A percentile compares a stretch with the other conserved stretches of the same genome.
Evolutionary conservation across 257 asterid genomes (phyloP).

Genomic region (Solanum pinnatisectum): DNA sequence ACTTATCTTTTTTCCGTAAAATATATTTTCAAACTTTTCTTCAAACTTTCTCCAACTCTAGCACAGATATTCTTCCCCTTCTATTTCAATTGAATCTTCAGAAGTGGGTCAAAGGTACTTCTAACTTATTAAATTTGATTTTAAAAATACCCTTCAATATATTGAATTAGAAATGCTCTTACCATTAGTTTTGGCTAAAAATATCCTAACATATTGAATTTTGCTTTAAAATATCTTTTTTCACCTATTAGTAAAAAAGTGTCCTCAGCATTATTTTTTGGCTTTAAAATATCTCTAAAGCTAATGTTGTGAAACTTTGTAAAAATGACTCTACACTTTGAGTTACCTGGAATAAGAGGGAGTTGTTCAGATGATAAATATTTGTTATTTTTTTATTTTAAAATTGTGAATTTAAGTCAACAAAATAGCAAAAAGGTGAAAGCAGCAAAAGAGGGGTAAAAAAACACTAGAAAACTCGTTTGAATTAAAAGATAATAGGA

Average conservation of each 20-base stretch:
- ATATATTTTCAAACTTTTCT: background rate
- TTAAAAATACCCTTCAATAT: background rate
- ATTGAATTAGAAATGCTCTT: background rate
- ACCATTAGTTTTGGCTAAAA: background rate
- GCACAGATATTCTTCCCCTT: background rate
- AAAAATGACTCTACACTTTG: background rate
- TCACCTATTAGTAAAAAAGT: background rate
- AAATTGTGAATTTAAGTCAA: no score
- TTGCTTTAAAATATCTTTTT: background rate
- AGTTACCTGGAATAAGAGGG: background rate
- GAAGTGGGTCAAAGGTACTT: background rate
- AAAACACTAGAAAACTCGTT: no score
- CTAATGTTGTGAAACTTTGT: background rate
- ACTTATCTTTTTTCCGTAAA: background rate
- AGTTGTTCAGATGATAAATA: background rate
- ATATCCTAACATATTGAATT: background rate
- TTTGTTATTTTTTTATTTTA: no score
- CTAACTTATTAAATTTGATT: background rate
- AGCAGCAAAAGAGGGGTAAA: no score
- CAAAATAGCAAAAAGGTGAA: no score
- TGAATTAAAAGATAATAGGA: no score
- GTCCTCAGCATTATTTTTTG: background rate
- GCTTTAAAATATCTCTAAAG: background rate
- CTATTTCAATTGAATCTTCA: background rate
- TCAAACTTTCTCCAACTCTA: background rate